A percentile compares a stretch with the other conserved stretches of the same genome.
Conservation (phyloP, 2,329 filamentous ascomycete species). For the Aulographum hederae region DNA sequence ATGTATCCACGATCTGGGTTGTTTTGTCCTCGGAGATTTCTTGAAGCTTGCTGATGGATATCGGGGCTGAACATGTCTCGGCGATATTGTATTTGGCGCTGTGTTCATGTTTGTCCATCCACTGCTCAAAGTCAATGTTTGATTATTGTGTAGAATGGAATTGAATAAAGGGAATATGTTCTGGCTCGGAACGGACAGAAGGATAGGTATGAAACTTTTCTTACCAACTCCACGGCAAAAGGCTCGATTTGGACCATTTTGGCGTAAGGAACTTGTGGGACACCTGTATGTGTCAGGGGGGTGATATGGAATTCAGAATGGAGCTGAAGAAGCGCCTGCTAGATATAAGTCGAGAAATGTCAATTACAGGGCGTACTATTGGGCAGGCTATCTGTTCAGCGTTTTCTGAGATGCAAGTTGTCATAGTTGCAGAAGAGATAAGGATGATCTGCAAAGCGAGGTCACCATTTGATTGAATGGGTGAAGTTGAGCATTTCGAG, state of each 20-base stretch:
- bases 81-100: conserved; percentile 49
- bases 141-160: background rate
- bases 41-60: conserved; percentile 51
- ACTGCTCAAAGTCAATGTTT: conserved; percentile 18
- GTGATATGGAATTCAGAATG: no score
- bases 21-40: conserved; percentile 37
- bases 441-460: no score
- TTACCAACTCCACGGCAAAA: background rate
- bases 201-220: background rate
- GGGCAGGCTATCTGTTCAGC: no score
- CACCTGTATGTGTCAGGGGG: no score
- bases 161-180: background rate
- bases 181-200: background rate
- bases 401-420: no score
- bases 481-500: no score
- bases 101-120: conserved; percentile 37
- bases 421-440: no score
- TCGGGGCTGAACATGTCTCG: conserved; percentile 60
- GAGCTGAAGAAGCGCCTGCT: no score
- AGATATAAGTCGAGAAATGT: no score
- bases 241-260: background rate
- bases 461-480: no score
- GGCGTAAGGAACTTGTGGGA: no score
- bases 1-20: conserved; percentile 29
- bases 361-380: no score